Conservation (phyloP, 2,329 filamentous ascomycete species). For the Dactylellina leptospora region DNA sequence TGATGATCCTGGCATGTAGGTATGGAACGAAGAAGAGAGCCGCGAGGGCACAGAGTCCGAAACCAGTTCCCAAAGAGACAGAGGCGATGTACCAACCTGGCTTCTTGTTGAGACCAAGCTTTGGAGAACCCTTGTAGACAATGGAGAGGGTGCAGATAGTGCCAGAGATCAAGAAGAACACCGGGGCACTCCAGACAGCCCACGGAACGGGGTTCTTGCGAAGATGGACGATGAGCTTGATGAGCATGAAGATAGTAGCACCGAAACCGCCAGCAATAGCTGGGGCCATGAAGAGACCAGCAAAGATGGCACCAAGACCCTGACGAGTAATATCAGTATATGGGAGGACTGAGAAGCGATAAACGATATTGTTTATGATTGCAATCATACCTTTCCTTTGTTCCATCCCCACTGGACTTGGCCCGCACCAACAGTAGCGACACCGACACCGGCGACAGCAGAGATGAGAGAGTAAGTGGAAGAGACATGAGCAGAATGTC, state of each 20-base stretch:
- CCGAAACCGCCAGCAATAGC: conserved; percentile 67
- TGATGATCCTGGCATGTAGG: conserved; percentile 68
- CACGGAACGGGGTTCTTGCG: conserved; percentile 72
- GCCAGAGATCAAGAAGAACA: conserved; percentile 79
- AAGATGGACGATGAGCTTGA: conserved; percentile 73
- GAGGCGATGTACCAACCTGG: conserved; percentile 72
- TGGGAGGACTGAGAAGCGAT: neutral
- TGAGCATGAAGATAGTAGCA: conserved; percentile 74
- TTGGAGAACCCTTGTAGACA: conserved; percentile 82
- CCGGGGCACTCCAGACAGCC: conserved; percentile 77
- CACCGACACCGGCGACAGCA: conserved; percentile 65
- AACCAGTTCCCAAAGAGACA: conserved; percentile 65
- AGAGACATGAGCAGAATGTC: conserved; percentile 76
- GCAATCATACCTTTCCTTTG: conserved; percentile 61
- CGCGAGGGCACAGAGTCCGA: conserved; percentile 65
- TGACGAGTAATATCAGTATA: conserved; percentile 56
- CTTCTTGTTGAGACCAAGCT: conserved; percentile 72
- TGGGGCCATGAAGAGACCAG: conserved; percentile 76
- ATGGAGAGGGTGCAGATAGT: conserved; percentile 79
- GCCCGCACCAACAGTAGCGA: conserved; percentile 63
- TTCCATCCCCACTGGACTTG: conserved; percentile 69
- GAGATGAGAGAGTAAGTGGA: conserved; percentile 77
- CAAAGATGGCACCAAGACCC: conserved; percentile 76
- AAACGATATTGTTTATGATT: neutral
- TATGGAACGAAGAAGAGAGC: conserved; percentile 69